phyloP scores from a whole-genome alignment of 768 basidiomycete species.

The Clitopilus passeckerianus region DNA sequence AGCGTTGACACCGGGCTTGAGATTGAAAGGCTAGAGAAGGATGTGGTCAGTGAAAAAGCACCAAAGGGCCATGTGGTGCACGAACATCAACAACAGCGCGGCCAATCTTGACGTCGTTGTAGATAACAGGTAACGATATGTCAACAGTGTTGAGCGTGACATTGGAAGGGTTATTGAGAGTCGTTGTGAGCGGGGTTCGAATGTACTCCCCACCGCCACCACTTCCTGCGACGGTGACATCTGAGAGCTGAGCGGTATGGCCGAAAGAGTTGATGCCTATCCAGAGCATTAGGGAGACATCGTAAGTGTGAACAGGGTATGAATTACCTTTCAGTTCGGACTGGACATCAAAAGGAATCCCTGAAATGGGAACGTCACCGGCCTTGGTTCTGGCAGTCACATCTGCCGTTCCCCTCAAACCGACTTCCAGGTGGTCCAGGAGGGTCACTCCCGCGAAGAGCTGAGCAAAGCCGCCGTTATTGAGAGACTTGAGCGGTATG shows the following conservation, averaged over 20 bases:
- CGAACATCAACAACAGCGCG: constrained; percentile 54
- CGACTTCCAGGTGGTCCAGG: constrained; percentile 33
- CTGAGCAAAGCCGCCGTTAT: constrained; percentile 46
- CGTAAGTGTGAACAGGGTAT: not conserved
- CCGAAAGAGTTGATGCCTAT: constrained; percentile 59
- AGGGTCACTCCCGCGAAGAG: constrained; percentile 62
- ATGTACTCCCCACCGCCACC: constrained; percentile 63
- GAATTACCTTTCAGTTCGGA: constrained; percentile 48
- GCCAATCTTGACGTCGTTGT: constrained; percentile 51
- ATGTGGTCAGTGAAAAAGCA: not conserved
- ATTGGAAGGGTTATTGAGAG: constrained; percentile 64
- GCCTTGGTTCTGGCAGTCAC: constrained; percentile 58
- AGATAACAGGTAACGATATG: constrained; percentile 55
- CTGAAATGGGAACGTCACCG: constrained; percentile 61
- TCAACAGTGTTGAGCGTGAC: constrained; percentile 55
- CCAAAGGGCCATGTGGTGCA: not conserved
- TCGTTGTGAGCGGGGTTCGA: constrained; percentile 50
- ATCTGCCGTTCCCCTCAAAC: constrained; percentile 51
- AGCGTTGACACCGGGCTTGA: constrained; percentile 53
- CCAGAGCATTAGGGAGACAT: not conserved
- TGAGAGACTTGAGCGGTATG: constrained; percentile 49
- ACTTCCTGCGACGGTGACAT: constrained; percentile 60
- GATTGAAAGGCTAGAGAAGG: constrained; percentile 39
- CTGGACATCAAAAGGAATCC: constrained; percentile 57
- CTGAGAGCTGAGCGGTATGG: constrained; percentile 41